phyloP scores from a whole-genome alignment of 306 rosid genomes.

The Leucaena leucocephala region DNA sequence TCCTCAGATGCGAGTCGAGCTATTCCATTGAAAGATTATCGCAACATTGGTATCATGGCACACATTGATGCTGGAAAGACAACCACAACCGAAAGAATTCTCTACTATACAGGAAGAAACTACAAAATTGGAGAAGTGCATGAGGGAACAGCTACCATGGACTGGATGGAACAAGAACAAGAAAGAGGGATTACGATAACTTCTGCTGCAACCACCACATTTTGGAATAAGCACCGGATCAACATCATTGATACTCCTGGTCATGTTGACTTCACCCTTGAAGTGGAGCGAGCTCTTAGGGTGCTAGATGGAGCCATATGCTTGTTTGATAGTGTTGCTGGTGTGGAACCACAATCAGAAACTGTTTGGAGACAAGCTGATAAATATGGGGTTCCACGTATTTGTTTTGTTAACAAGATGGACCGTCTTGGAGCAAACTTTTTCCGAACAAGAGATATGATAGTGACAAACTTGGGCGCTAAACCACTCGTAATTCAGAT shows the following conservation, averaged over 20 bases:
- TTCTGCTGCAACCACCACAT: slow-evolving; percentile 97
- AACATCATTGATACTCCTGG: slow-evolving; percentile 99
- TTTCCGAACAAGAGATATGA: slow-evolving; percentile 95
- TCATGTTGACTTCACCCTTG: slow-evolving; percentile 93
- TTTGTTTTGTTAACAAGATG: slow-evolving; percentile 96
- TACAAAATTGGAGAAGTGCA: slow-evolving; percentile 98
- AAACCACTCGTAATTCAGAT: slow-evolving; percentile 90
- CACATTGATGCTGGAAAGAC: slow-evolving; percentile 98
- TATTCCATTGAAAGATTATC: slow-evolving; percentile 77
- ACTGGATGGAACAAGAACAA: slow-evolving; percentile 99
- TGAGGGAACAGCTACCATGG: slow-evolving; percentile 98
- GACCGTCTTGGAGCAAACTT: slow-evolving; percentile 98
- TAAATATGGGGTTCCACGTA: slow-evolving; percentile 91
- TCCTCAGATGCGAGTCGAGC: slow-evolving; percentile 60
- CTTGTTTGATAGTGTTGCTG: slow-evolving; percentile 97
- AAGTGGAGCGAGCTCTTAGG: slow-evolving; percentile 96
- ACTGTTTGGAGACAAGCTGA: slow-evolving; percentile 99
- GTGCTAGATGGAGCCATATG: slow-evolving; percentile 98
- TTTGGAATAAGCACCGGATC: slow-evolving; percentile 90
- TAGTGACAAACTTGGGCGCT: slow-evolving; percentile 89
- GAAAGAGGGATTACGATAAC: slow-evolving; percentile 99
- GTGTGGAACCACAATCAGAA: slow-evolving; percentile 97
- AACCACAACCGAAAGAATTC: slow-evolving; percentile 85
- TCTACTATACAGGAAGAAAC: slow-evolving; percentile 90
- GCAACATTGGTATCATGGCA: slow-evolving; percentile 98